Percentiles rank a stretch among this genome's conserved stretches.
Evolutionary conservation across 202 grass and related monocot genomes (phyloP).

Genomic region (Bolboschoenoplectus hybrid): DNA sequence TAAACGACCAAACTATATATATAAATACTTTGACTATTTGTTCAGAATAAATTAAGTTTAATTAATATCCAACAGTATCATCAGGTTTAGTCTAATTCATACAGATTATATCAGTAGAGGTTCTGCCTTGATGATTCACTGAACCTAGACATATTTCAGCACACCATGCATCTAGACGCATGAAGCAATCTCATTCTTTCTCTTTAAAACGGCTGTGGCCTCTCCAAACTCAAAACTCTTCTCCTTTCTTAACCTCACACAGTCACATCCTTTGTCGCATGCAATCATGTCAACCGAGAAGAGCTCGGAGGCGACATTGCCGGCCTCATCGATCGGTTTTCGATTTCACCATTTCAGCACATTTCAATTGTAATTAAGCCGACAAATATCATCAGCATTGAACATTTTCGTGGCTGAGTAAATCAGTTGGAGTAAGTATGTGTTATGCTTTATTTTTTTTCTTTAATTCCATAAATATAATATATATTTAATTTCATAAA

Average conservation of each 20-base stretch:
- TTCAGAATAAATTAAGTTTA: neutral
- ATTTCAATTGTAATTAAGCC: neutral
- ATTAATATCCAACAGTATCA: neutral
- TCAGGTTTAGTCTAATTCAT: neutral
- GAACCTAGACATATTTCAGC: constrained; percentile 31
- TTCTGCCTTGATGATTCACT: constrained; percentile 16
- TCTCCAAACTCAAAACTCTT: neutral
- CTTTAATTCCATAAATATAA: neutral
- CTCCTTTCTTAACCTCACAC: neutral
- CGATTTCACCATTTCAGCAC: neutral
- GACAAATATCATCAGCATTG: neutral
- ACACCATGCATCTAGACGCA: constrained; percentile 21
- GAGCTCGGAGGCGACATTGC: neutral
- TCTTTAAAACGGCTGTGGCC: neutral
- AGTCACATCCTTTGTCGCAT: neutral
- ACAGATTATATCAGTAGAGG: neutral
- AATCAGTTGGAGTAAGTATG: constrained; percentile 21
- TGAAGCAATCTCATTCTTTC: constrained; percentile 7
- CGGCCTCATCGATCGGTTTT: neutral
- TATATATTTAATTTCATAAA: too few species aligned
- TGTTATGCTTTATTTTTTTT: neutral
- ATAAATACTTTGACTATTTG: neutral
- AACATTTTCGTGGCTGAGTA: neutral
- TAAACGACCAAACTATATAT: neutral
- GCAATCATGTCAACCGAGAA: constrained; percentile 1